Percentiles rank a stretch among this genome's conserved stretches.
phyloP scores from a whole-genome alignment of 208 protist species.

The Leishmania gerbilli region DNA sequence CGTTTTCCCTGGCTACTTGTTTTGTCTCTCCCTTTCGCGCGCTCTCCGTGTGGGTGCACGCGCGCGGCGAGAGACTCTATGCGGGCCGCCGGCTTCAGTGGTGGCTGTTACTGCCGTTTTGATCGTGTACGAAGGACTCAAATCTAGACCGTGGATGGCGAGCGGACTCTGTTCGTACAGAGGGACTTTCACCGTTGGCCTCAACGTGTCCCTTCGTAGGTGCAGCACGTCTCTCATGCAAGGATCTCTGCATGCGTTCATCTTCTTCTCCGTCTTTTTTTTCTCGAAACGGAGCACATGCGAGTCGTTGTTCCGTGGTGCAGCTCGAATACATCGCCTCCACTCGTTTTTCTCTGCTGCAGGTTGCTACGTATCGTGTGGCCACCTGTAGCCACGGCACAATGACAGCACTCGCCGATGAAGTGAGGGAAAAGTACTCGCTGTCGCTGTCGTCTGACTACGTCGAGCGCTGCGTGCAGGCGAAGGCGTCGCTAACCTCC shows the following conservation, averaged over 20 bases:
- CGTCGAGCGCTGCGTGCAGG: constrained; percentile 39
- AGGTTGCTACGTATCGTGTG: not conserved
- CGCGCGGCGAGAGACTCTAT: not conserved
- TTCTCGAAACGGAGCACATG: not conserved
- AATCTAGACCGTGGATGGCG: not conserved
- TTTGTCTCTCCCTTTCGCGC: not conserved
- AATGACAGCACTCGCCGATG: constrained; percentile 41
- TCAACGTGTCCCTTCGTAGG: not conserved
- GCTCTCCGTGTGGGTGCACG: not conserved
- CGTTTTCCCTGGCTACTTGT: not conserved
- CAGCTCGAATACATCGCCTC: not conserved
- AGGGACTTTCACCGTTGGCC: not conserved
- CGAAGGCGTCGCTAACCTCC: constrained; percentile 31
- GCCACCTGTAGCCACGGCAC: not conserved
- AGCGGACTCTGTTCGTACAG: not conserved
- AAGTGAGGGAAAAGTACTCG: constrained; percentile 43
- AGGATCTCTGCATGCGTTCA: not conserved
- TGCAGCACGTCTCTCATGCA: not conserved
- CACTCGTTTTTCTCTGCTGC: not conserved
- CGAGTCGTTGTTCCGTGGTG: not conserved
- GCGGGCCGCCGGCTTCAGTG: not conserved
- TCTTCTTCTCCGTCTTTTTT: not conserved
- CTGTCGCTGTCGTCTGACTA: constrained; percentile 67
- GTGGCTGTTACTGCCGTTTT: not conserved
- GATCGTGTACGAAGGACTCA: too few relatives aligned